Conservation (phyloP, 2,329 filamentous ascomycete species). For the Trichoderma koningii region DNA sequence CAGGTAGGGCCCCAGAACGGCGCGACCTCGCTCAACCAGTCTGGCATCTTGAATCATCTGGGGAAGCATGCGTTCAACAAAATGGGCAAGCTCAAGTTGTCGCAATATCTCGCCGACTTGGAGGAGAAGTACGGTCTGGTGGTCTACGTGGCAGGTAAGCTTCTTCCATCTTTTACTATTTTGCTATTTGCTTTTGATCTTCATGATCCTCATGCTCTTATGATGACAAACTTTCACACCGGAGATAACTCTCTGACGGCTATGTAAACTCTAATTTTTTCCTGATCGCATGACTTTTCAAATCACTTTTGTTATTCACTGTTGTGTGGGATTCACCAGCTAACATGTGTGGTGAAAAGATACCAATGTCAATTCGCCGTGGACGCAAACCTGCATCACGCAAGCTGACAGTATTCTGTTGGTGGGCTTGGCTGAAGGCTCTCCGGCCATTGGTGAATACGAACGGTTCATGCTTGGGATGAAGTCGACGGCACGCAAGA, state of each 20-base stretch:
- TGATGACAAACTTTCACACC: constrained; percentile 56
- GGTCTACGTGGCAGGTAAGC: constrained; percentile 80
- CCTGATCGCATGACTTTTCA: constrained; percentile 49
- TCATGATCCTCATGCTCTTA: constrained; percentile 30
- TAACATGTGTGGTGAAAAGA: constrained; percentile 57
- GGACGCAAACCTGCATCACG: constrained; percentile 97
- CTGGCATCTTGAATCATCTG: constrained; percentile 89
- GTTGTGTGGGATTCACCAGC: constrained; percentile 29
- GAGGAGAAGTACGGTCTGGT: constrained; percentile 97
- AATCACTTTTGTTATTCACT: background rate
- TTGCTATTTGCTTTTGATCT: background rate
- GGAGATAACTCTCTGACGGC: constrained; percentile 58
- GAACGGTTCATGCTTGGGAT: constrained; percentile 94
- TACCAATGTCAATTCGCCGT: constrained; percentile 94
- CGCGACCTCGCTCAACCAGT: constrained; percentile 88
- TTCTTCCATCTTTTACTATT: background rate
- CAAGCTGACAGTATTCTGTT: constrained; percentile 96
- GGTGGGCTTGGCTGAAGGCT: constrained; percentile 87
- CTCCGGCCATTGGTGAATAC: constrained; percentile 90
- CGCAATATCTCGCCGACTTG: constrained; percentile 92
- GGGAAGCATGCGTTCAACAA: constrained; percentile 95
- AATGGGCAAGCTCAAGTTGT: constrained; percentile 94
- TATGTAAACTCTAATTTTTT: constrained; percentile 69
- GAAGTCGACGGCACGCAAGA: constrained; percentile 94
- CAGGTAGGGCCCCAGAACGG: constrained; percentile 90